Evolutionary conservation across 2,329 filamentous ascomycete genomes (phyloP), one percentile per base, ranked within the genome.

Genomic region (Penicillium fuscoglaucum): DNA sequence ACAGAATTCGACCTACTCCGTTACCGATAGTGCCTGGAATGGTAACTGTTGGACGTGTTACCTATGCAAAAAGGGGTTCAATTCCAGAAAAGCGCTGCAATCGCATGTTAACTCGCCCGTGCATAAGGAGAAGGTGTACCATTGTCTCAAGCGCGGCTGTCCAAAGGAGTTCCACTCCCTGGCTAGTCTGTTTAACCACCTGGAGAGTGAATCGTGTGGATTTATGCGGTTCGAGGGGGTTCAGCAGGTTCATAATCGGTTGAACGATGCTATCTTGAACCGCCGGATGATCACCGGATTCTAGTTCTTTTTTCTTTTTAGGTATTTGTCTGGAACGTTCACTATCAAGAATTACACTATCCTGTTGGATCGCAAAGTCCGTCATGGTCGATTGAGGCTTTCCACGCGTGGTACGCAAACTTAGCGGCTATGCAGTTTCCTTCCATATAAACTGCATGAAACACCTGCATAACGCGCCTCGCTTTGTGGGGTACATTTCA

Each of bases 31-130:
- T 41, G 48, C 48, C 6, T 51, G 26, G 24, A 28, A 51, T 21
- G 48, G 48, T 17, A 0, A 4, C 17, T 29, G 2, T 6, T 51
- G 48, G 48, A 24, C 17, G n/a, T 87, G 84, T 72, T 82, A 82
- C 58, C 59, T 87, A 4, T 88, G 86, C 65, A 70, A 79, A 24
- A 70, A 72, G 10, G 29, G 65, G 0, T 88, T 85, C 60, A 52
- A 28, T 0, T 57, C 49, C 0, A 53, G 76, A 0, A 13, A 43
- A 0, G 64, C 65, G 0, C 74, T 88, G 3, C 82, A 83, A 48
- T 73, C 79, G 53, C 85, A 89, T 62, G 68, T 88, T 1, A 78
- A 77, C 40, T 87, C 84, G 0, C 74, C 80, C 0, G 70, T 66
- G 0, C 84, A 85, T 74, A 74, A 78, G 72, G 76, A 78, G 60